These are phyloP conservation scores for Prunella vulgaris DNA, from an alignment of 257 asterid genomes.

Conservation along the genomic window DNA sequence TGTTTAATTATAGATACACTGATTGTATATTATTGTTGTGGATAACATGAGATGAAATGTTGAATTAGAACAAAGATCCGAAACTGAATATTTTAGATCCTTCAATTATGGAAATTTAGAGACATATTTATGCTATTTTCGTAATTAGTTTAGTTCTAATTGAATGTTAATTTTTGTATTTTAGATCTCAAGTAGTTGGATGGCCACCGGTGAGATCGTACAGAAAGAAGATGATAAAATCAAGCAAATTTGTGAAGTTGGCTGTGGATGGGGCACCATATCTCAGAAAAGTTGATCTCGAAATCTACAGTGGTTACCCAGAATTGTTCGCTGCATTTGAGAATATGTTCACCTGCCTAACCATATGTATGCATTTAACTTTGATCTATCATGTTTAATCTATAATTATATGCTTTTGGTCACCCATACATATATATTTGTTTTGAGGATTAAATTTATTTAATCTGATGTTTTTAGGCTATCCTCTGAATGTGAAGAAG, in stretches of 20 bases:
- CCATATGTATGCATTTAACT: conserved; percentile 38
- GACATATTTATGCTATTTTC: background rate
- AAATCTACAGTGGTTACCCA: conserved; percentile 41
- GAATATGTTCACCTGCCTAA: conserved; percentile 57
- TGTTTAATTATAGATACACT: background rate
- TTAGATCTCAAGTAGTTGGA: conserved; percentile 61
- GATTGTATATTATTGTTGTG: background rate
- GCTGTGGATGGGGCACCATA: conserved; percentile 83
- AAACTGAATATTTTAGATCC: background rate
- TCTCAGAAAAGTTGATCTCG: conserved; percentile 63
- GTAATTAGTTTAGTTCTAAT: background rate
- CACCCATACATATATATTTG: background rate
- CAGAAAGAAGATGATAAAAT: conserved; percentile 43
- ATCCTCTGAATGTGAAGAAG: conserved; percentile 39
- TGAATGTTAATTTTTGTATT: background rate
- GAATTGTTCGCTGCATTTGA: conserved; percentile 47
- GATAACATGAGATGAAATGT: background rate
- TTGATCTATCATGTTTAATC: background rate
- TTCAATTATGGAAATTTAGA: background rate
- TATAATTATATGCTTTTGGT: background rate
- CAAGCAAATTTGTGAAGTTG: conserved; percentile 63
- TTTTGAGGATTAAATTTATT: background rate
- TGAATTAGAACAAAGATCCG: background rate
- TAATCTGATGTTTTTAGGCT: conserved; percentile 26
- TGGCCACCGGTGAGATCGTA: conserved; percentile 81